Evolutionary conservation across 2,329 filamentous ascomycete genomes (phyloP), one percentile per base, ranked within the genome.

Genomic region (Phyllosticta citriasiana): DNA sequence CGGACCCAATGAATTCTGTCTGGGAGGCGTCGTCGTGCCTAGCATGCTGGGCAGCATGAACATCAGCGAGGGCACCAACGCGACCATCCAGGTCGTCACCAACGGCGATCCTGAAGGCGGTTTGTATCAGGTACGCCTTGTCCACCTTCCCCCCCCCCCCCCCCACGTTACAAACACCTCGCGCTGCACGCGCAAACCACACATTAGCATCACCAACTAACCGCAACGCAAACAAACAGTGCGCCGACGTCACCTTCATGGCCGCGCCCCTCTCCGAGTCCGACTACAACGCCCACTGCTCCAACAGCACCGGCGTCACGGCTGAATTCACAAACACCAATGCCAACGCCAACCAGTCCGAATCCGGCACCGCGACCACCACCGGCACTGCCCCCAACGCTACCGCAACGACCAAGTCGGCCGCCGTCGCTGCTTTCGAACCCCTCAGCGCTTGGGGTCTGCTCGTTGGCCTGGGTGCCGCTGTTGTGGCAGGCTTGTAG

Each of bases 241-340:
- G 88, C 72, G 86, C 88, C 69, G 88, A 92, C 67, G 83, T 91
- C 65, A 85, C 82, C 26, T 86, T 92, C 75, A 81, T 79, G 33
- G 75, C 76, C 57, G 75, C 76, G 10, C 78, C 82, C 4, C 76
- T 79, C 19, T 71, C 75, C 8, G 76, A 80, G 16, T 69, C 75
- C 26, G 75, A 76, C 35, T 74, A 71, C 66, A 65, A 71, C 24
- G 74, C 75, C 51, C 73, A 79, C 62, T 90, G 87, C 79, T 76
- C 74, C 65, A 88, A 84, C 65, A 79, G 78, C 65, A 83, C 79
- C 9, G 82, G 80, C 35, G 77, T 80, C 7, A 71, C 59, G 8
- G 64, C 67, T 40, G 62, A 70, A 16, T 66, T 74, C 47, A 77
- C 80, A 57, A 68, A 73, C 7, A 74, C 73, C 4, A 77, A 78